Base-by-base conservation (phyloP, 73 alveolate genomes). In the Tetrahymena borealis region DNA sequence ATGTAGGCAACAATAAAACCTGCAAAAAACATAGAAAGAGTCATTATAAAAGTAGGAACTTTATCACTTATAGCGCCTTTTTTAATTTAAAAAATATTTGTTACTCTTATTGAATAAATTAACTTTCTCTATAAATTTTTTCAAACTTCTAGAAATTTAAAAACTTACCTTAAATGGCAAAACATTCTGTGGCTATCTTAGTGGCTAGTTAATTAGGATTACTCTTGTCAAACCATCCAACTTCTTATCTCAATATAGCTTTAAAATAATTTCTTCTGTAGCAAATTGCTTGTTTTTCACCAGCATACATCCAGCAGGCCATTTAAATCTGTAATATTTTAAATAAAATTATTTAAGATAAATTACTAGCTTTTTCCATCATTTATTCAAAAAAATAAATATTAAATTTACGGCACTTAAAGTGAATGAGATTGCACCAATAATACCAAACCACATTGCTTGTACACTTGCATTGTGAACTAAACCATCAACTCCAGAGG, bases 61-160 rank as follows among this genome's bases (percentile, higher is more conserved):
- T 97, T 96, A 77, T 97, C 98, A 24, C 99, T 98, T 18, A 94
- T 79, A 15, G 98, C 99, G 32, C 94, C 93, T 79, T 97, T 60
- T 60, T 60, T 20, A 18, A 24, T 60, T 1, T 24, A 60, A 7
- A 39, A 39, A 39, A 39, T 9, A 39, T 39, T 9, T 39, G 7
- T 39, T 12, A 39, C 7, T 39, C 7, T 9, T 9, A 9, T 9
- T 39, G 16, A 39, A 39, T 39, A 39, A 12, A 9, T 39, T 39
- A 39, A n/a, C n/a, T 39, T 39, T 39, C 16, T 39, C 12, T 39
- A 12, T 39, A 9, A 9, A 12, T 39, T 39, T 39, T 9, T 39
- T 39, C 12, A 39, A 39, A 39, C 12, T 39, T 7, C 7, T 9
- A 9, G 43, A 39, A 39, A 39, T 9, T 7, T 39, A 39, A 39